These are phyloP conservation scores for Syncephalastrum racemosum DNA, from an alignment of 371 early-diverging fungal genomes.

Conservation along the genomic window DNA sequence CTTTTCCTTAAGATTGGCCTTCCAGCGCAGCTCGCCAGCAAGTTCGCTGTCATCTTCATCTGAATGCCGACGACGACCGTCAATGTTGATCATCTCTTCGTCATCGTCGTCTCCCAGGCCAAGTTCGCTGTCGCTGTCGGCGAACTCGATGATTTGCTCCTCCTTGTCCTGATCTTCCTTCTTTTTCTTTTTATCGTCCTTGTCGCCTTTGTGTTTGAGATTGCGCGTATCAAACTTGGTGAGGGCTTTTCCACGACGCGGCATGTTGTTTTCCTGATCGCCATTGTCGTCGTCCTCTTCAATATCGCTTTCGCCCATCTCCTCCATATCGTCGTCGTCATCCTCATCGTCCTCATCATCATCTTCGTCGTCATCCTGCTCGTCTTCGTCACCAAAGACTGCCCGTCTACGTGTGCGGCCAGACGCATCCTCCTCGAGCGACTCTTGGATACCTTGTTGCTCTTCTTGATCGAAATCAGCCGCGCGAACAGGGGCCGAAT, in stretches of 20 bases:
- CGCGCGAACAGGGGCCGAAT: constrained; percentile 74
- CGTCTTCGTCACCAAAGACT: constrained; percentile 51
- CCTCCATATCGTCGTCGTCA: constrained; percentile 38
- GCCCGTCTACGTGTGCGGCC: constrained; percentile 64
- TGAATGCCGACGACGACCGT: constrained; percentile 32
- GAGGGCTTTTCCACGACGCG: constrained; percentile 46
- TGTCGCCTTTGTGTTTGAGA: constrained; percentile 47
- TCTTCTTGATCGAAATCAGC: constrained; percentile 48
- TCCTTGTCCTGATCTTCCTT: constrained; percentile 35
- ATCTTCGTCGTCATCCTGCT: constrained; percentile 43
- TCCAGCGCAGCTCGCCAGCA: constrained; percentile 74
- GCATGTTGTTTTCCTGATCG: constrained; percentile 37
- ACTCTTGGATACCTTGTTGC: constrained; percentile 36
- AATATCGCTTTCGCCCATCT: constrained; percentile 16
- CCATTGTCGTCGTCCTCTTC: constrained; percentile 29
- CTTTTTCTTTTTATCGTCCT: constrained; percentile 26
- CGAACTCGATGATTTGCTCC: constrained; percentile 61
- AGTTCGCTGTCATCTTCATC: constrained; percentile 39
- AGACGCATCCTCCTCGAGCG: constrained; percentile 38
- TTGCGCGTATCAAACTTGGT: constrained; percentile 51
- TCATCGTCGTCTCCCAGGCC: constrained; percentile 53
- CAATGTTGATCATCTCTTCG: constrained; percentile 44
- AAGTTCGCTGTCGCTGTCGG: constrained; percentile 74
- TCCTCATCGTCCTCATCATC: constrained; percentile 44
- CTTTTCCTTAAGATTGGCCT: constrained; percentile 68